Evolutionary conservation across 2,329 filamentous ascomycete genomes (phyloP), one percentile per base, ranked within the genome.

Genomic region (Fusarium siculi): DNA sequence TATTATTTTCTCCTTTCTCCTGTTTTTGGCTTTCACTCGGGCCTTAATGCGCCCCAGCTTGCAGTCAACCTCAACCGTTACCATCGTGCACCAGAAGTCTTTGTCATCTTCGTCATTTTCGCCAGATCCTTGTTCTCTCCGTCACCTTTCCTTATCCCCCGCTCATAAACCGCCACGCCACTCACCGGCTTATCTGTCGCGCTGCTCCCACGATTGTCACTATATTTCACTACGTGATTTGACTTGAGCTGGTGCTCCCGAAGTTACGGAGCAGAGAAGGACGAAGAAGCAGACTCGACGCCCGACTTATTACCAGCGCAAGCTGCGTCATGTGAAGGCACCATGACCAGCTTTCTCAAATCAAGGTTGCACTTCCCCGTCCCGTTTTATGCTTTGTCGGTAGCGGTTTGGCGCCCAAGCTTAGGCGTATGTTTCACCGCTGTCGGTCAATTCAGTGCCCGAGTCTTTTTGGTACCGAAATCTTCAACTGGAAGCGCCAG

Each of bases 271-370:
- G 68, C 37, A 32, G n/a, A 58, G 59, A 44, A 50, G 47, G 54
- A 43, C 30, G 52, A 42, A 63, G 47, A 34, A 63, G 28, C 32
- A 39, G 37, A 63, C 21, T 39, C 64, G 56, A 25, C 28, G 18
- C 37, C 44, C 36, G 43, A 72, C 59, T 66, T 40, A 46, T 72
- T 53, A 59, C 66, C 74, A 72, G 74, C 71, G 73, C 70, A 66
- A 74, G 79, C 75, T 75, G 79, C 79, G 81, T 78, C 79, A 83
- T 83, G 82, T 80, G 72, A 75, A 78, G 79, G 77, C 77, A 80
- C 55, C 79, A 75, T 69, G 79, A 74, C 82, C 78, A 74, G 82
- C 79, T 84, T 84, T 75, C 81, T 84, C 77, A 84, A 84, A 78
- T 81, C 83, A 80, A 84, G 82, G 83, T 84, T 79, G 70, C 73